phyloP scores from a whole-genome alignment of 2,329 filamentous ascomycete species.

The Chrysoporthe deuterocubensis region DNA sequence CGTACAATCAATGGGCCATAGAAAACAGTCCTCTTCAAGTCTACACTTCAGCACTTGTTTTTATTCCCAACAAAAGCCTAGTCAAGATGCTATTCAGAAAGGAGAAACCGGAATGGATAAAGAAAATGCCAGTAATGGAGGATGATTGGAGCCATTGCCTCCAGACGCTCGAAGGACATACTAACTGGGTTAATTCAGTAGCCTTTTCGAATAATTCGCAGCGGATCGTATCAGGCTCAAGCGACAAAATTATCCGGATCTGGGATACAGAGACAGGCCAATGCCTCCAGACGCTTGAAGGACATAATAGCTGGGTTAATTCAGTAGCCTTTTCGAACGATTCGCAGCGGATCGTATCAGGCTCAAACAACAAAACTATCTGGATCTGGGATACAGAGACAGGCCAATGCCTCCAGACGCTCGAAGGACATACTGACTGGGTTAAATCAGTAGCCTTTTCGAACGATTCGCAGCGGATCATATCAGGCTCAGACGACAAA shows the following conservation, averaged over 20 bases:
- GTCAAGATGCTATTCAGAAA: conserved; percentile 20
- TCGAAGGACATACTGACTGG: background rate
- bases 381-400: conserved; percentile 15
- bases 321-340: conserved; percentile 22
- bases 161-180: conserved; percentile 9
- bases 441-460: conserved; percentile 12
- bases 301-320: background rate
- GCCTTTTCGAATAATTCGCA: conserved; percentile 22
- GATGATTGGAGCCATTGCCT: conserved; percentile 5
- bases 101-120: conserved; percentile 27
- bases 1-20: conserved; percentile 32
- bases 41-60: conserved; percentile 30
- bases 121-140: background rate
- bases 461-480: conserved; percentile 10
- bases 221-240: background rate
- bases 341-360: conserved; percentile 1
- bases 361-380: conserved; percentile 1
- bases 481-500: background rate
- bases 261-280: conserved; percentile 1
- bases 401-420: background rate
- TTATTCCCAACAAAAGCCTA: conserved; percentile 24
- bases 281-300: conserved; percentile 20
- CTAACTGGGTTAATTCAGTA: background rate
- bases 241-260: background rate
- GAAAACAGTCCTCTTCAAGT: conserved; percentile 28